These are phyloP conservation scores for Fraxinus angustifolia DNA, from an alignment of 305 asterid genomes.

Conservation along the genomic window DNA sequence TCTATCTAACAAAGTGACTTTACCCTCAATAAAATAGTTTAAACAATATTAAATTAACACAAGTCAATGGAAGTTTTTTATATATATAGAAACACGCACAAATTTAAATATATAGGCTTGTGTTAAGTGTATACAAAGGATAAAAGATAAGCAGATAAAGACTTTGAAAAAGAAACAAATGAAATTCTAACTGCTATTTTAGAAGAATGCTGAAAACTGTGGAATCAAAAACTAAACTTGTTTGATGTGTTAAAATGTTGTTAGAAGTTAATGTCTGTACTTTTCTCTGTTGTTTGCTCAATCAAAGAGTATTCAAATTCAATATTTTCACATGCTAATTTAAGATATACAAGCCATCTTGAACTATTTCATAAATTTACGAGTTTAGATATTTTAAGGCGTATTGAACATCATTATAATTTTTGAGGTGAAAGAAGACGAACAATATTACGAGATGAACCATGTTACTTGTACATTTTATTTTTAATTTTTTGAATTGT, in stretches of 20 bases:
- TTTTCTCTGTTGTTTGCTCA: neutral
- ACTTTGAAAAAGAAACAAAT: constrained; percentile 36
- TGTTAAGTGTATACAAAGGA: constrained; percentile 27
- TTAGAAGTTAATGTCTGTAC: neutral
- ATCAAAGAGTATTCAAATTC: too few relatives aligned
- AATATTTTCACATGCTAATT: too few relatives aligned
- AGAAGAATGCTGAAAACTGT: neutral
- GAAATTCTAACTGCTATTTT: constrained; percentile 16
- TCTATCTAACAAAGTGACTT: too few relatives aligned
- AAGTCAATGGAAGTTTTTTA: neutral
- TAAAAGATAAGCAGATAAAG: constrained; percentile 33
- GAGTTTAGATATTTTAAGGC: too few relatives aligned
- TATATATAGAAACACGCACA: neutral
- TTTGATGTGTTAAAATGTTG: neutral
- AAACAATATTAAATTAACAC: neutral
- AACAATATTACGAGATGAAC: too few relatives aligned
- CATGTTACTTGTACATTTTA: too few relatives aligned
- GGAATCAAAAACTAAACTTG: neutral
- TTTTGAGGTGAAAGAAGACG: too few relatives aligned
- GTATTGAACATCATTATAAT: too few relatives aligned
- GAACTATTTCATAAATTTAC: too few relatives aligned
- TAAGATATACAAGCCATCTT: too few relatives aligned
- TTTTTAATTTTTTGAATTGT: too few relatives aligned
- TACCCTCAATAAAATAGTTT: neutral
- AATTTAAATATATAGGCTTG: neutral